Evolutionary conservation across 2,329 filamentous ascomycete species (phyloP).

Genomic region (Xylariales sp.): DNA sequence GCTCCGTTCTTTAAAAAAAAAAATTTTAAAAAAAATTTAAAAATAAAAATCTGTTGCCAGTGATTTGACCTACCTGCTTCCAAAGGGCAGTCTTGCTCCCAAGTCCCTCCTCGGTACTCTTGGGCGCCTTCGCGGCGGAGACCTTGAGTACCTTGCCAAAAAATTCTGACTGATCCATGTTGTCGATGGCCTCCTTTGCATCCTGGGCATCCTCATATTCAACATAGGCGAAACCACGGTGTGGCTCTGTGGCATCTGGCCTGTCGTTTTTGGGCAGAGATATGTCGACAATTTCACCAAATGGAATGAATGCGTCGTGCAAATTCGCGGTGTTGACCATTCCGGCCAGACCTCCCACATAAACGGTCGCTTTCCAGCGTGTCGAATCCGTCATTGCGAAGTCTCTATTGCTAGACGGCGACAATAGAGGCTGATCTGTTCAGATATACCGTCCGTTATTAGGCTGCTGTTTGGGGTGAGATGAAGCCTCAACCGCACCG

Average conservation of each 20-base stretch:
- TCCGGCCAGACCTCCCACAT: constrained; percentile 83
- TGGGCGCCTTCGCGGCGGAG: constrained; percentile 85
- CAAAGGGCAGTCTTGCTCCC: constrained; percentile 93
- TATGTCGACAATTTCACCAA: constrained; percentile 91
- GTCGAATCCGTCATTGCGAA: constrained; percentile 70
- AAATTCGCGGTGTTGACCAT: constrained; percentile 71
- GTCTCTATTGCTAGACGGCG: not conserved
- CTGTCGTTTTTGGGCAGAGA: constrained; percentile 84
- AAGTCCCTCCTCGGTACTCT: constrained; percentile 80
- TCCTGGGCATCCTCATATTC: constrained; percentile 86
- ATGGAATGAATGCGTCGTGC: constrained; percentile 90
- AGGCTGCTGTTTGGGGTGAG: too few relatives aligned
- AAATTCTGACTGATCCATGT: constrained; percentile 96
- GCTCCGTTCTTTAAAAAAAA: too few relatives aligned
- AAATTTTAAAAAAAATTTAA: constrained; percentile 2
- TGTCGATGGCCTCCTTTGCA: constrained; percentile 93
- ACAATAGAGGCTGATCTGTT: not conserved
- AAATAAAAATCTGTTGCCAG: too few relatives aligned
- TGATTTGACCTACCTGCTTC: constrained; percentile 95
- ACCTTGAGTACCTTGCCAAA: constrained; percentile 92
- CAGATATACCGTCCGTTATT: not conserved
- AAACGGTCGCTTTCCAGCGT: constrained; percentile 86
- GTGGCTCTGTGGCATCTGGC: constrained; percentile 71
- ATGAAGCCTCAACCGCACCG: constrained; percentile 4
- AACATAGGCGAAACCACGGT: constrained; percentile 88